Base-by-base conservation (phyloP, 2,329 filamentous ascomycete species). In the Dactylellina haptotyla region DNA sequence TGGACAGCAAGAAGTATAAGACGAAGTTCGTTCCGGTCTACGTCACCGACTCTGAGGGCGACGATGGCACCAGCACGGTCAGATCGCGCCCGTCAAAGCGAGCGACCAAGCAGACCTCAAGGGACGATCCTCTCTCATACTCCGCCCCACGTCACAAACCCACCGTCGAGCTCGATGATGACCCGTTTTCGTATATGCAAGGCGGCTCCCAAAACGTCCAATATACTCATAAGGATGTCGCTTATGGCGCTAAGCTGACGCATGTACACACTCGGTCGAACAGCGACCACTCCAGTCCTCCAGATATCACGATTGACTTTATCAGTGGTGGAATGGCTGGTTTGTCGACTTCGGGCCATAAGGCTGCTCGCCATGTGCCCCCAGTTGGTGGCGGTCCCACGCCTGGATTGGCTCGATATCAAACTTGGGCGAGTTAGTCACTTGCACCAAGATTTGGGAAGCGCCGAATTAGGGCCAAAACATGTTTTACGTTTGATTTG, bases 1-100 rank as follows among this genome's bases (percentile, higher is more conserved):
- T n/a, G n/a, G n/a, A n/a, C n/a, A n/a, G n/a, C n/a, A 72, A 72
- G 34, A 72, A 72, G 37, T 72, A 72, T 32, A 72, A 72, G 53
- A 46, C 37, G 20, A 72, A 65, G 30, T 59, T 65, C n/a, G n/a
- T n/a, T n/a, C n/a, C n/a, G 14, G 48, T 72, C 23, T 72, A 72
- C 53, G 59, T 72, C 43, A 65, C 67, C n/a, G 67, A 65, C 14
- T 65, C 59, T 25, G 64, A 69, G 4, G 66, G 59, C 12, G 67
- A 72, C 12, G 67, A 65, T 26, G 59, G 30, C 9, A 64, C 59
- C 2, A 72, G 67, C 26, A 72, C 67, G 10, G 46, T 72, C 43
- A 59, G 61, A 18, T 59, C 67, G 20, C 67, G 67, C 18, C 10
- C 54, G 0, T 58, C 66, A 9, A 72, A 72, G 30, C 59, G 67